Base-by-base conservation (phyloP, 2,329 filamentous ascomycete species). In the Neofusicoccum kwambonambiense region DNA sequence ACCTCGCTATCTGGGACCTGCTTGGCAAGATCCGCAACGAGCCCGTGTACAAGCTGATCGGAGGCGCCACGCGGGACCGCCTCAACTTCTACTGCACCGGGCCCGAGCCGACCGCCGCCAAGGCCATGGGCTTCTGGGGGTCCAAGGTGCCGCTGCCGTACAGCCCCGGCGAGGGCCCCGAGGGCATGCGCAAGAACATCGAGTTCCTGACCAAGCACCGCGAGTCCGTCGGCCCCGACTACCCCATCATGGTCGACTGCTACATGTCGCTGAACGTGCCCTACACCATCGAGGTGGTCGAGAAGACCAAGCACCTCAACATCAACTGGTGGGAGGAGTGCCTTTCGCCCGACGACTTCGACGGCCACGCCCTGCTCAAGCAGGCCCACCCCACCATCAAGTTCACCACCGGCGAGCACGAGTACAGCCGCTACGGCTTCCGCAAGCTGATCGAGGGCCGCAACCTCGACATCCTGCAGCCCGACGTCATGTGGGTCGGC, bases 311-410 rank as follows among this genome's bases (percentile, higher is more conserved):
- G 71, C 88, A 93, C 70, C 85, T 97, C 69, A 86, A 94, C 77
- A 93, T 97, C 76, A 93, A 97, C 82, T 97, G 93, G 93, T 97
- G 92, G 92, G 93, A 97, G 81, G 93, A 97, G 82, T 96, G 92
- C 69, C 82, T 97, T 68, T 90, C 89, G 35, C 93, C 93, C 11
- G 93, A 97, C 77, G 93, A 97, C 81, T 92, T 90, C 54, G 93
- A 97, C 72, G 93, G 93, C 64, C 96, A 96, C 72, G 90, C 88
- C 69, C 87, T 92, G 75, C 88, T 97, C 80, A 97, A 97, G 84
- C 88, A 89, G 57, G 93, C 93, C 1, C 93, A 97, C 75, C 93
- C 93, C 0, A 90, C 89, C 2, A 83, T 94, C 79, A 96, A 96
- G 78, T 97, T 97, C 82, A 97, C 93, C 17, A 97, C 93, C 1